Evolutionary conservation across 2,329 filamentous ascomycete species (phyloP).

Genomic region (Diaporthe sp.): DNA sequence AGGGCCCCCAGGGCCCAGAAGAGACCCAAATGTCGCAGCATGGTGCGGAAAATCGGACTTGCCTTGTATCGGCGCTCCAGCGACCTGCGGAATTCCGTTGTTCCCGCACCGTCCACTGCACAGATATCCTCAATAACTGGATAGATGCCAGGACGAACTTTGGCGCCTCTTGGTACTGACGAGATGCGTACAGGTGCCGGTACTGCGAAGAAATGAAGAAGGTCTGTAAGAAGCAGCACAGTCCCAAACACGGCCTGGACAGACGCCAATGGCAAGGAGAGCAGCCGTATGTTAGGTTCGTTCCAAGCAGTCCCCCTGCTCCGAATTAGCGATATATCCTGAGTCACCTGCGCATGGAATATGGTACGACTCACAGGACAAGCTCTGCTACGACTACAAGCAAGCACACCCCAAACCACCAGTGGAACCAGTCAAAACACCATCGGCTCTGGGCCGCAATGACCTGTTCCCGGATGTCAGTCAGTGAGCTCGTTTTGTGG

Average conservation of each 20-base stretch:
- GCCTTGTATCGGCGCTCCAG: not conserved
- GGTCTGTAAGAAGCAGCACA: slow-evolving; percentile 51
- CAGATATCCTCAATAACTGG: not conserved
- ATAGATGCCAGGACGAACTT: not conserved
- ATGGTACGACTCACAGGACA: slow-evolving; percentile 50
- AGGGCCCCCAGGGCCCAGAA: not conserved
- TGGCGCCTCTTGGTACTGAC: not conserved
- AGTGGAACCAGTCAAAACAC: slow-evolving; percentile 67
- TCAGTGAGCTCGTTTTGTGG: slow-evolving; percentile 37
- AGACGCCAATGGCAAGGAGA: slow-evolving; percentile 62
- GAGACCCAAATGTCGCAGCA: not conserved
- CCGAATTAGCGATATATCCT: not conserved
- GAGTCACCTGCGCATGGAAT: not conserved
- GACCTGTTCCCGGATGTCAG: slow-evolving; percentile 57
- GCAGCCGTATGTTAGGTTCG: slow-evolving; percentile 57
- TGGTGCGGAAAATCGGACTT: not conserved
- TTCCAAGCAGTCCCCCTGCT: slow-evolving; percentile 39
- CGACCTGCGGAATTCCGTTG: not conserved
- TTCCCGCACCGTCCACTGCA: not conserved
- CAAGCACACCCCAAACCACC: slow-evolving; percentile 64
- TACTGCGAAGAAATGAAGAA: slow-evolving; percentile 41
- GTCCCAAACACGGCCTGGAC: slow-evolving; percentile 59
- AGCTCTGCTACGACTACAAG: slow-evolving; percentile 65
- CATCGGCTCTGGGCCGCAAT: slow-evolving; percentile 38
- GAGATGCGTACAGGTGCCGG: not conserved